These are phyloP conservation scores for Pyrus bretschneideri DNA, from an alignment of 306 rosid species.

Conservation along the genomic window DNA sequence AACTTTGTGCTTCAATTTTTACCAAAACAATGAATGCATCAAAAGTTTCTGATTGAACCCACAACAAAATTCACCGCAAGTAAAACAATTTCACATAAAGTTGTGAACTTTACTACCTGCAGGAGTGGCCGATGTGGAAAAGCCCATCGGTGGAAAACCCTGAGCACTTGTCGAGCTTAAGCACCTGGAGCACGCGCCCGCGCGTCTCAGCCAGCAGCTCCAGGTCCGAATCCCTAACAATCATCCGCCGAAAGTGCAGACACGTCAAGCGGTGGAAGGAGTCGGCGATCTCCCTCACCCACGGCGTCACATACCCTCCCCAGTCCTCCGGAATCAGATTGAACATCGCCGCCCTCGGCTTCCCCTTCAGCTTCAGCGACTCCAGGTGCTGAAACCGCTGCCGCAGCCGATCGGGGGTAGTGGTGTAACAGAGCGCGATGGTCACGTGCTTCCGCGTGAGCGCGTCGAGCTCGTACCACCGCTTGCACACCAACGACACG, in stretches of 20 bases:
- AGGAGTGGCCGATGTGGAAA: slow-evolving; percentile 44
- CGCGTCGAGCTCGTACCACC: slow-evolving; percentile 87
- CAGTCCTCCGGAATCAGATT: slow-evolving; percentile 92
- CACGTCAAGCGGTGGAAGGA: slow-evolving; percentile 60
- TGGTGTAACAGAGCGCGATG: slow-evolving; percentile 86
- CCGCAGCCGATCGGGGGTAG: slow-evolving; percentile 64
- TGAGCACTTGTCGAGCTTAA: slow-evolving; percentile 88
- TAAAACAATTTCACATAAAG: no score
- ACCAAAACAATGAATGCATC: not conserved
- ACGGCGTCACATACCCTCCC: slow-evolving; percentile 88
- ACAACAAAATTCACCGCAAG: not conserved
- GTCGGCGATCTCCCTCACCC: slow-evolving; percentile 62
- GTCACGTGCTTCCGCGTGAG: slow-evolving; percentile 91
- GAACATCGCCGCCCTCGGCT: slow-evolving; percentile 96
- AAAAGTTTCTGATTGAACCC: not conserved
- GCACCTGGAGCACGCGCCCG: slow-evolving; percentile 55
- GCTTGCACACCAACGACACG: slow-evolving; percentile 68
- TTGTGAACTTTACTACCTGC: slow-evolving; percentile 44
- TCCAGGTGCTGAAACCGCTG: slow-evolving; percentile 64
- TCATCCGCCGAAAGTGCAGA: slow-evolving; percentile 90
- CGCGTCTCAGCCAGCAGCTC: slow-evolving; percentile 53
- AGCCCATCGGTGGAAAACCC: slow-evolving; percentile 93
- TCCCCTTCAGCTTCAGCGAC: slow-evolving; percentile 76
- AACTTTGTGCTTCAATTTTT: not conserved
- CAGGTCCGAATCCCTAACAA: slow-evolving; percentile 80